Evolutionary conservation across 768 basidiomycete genomes (phyloP), one percentile per base, ranked within the genome.

Genomic region (Paxillus rubicundulus): DNA sequence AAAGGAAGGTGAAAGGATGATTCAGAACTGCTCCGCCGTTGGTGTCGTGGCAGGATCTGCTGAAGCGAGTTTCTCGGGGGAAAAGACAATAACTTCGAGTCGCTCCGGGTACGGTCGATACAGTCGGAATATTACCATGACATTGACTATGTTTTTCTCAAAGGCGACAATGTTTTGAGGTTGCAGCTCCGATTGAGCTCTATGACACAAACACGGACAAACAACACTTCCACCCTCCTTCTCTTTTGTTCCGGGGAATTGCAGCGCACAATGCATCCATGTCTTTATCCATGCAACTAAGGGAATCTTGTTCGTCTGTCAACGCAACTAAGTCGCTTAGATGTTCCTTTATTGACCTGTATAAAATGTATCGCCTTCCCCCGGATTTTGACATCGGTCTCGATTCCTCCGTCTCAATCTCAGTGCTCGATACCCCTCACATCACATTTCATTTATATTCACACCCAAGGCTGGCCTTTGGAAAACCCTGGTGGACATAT

Each of bases 391-490:
- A 38, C 55, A 59, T 45, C 47, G 38, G 45, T 46, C 37, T 47
- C 40, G 41, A 27, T 41, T 41, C 40, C 32, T 50, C 36, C 50
- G 37, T 41, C 55, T 47, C 49, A 42, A 39, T 45, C 49, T 43
- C 43, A 36, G 40, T 30, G 34, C 45, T 49, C 45, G 41, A 49
- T 45, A 53, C 52, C 45, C 51, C 21, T 47, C 52, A n/a, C 30
- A 28, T 39, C 34, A 50, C 50, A 44, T 47, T 33, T 28, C 36
- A 24, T 45, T 47, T 51, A 56, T 48, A 53, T 56, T 57, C 55
- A 32, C 24, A 43, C 30, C 43, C 57, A 61, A 64, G 50, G 60
- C 61, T 44, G 58, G 63, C 55, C 64, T 56, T 59, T 49, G 55
- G 36, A 47, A 30, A 38, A 59, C 55, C 52, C 58, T 49, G 55